phyloP scores from a whole-genome alignment of 2,329 filamentous ascomycete species.

The Ascochyta koolunga region DNA sequence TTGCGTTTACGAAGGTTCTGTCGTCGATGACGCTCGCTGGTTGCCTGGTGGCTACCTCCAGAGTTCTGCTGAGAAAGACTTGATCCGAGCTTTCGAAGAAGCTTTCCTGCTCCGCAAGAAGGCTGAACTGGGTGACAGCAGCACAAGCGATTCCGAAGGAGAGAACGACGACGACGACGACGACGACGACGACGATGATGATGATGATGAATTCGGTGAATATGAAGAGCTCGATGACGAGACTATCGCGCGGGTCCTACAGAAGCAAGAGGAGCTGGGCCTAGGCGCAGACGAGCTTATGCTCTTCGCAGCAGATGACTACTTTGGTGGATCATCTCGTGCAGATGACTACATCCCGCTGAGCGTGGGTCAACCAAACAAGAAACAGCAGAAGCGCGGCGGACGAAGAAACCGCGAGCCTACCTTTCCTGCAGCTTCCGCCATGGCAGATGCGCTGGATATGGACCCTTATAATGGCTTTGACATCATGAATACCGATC shows the following conservation, averaged over 20 bases:
- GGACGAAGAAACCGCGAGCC: constrained; percentile 20
- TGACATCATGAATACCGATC: constrained; percentile 83
- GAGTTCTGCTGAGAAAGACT: constrained; percentile 26
- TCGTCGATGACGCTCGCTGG: constrained; percentile 58
- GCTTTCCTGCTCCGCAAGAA: constrained; percentile 21
- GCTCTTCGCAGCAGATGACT: constrained; percentile 59
- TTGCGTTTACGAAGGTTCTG: constrained; percentile 54
- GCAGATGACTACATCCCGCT: constrained; percentile 12
- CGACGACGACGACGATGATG: constrained; percentile 47
- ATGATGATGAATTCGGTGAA: constrained; percentile 51
- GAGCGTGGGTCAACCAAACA: constrained; percentile 36
- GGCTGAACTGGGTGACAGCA: constrained; percentile 25
- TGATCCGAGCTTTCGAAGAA: constrained; percentile 40
- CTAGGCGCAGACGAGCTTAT: constrained; percentile 64
- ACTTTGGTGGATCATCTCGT: constrained; percentile 39
- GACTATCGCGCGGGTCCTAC: constrained; percentile 64
- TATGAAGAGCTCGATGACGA: constrained; percentile 62
- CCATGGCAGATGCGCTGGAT: constrained; percentile 65
- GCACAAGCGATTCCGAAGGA: constrained; percentile 23
- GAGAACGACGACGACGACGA: constrained; percentile 45
- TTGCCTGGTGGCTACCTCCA: constrained; percentile 44
- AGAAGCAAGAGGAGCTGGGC: constrained; percentile 69
- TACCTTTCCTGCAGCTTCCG: constrained; percentile 60
- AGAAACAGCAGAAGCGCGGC: constrained; percentile 28
- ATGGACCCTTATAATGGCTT: constrained; percentile 70